Evolutionary conservation across 1,284 basidiomycete species (phyloP), one percentile per base, ranked within the genome.

Genomic region (Cryptococcus deneoformans): DNA sequence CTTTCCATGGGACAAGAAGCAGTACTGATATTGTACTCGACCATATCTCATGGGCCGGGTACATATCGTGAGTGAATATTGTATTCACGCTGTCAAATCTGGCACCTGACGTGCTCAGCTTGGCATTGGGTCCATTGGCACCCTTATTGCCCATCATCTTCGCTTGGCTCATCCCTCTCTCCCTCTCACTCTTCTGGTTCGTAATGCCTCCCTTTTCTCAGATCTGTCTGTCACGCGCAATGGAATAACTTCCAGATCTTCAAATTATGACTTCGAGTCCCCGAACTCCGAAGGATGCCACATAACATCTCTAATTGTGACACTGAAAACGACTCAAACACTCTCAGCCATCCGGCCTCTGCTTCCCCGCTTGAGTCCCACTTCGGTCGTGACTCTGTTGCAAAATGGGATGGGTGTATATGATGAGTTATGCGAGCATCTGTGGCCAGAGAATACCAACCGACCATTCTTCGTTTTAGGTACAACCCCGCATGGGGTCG

Each of bases 401-500:
- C 90, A 96, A 72, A 97, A 97, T 73, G 94, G 73, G 81, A 82
- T 96, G 86, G 94, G 92, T 14, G 81, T 95, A 12, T 89, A 93
- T 75, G 93, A 98, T 67, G 79, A 85, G 60, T 81, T 97, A 53
- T 75, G 90, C 46, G 74, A 80, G 12, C 73, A 82, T 14, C 68
- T 92, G 48, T 99, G 94, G 79, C 86, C 83, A 43, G 86, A 92
- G 68, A 83, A 86, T 8, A 71, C 79, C 12, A 78, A 80, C 24
- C 85, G 93, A 39, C 95, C 95, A 6, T 86, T 91, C 70, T 91
- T 98, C 73, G 83, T 98, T 52, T 80, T 96, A 54, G 87, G 87
- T 7, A 86, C 86, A 29, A 92, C 89, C 89, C n/a, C 87, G 1
- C 93, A 97, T 69, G 90, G 90, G 7, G 86, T 71, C 7, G 59